These are phyloP conservation scores for Petunia secreta DNA, from an alignment of 257 asterid species.

Conservation along the genomic window DNA sequence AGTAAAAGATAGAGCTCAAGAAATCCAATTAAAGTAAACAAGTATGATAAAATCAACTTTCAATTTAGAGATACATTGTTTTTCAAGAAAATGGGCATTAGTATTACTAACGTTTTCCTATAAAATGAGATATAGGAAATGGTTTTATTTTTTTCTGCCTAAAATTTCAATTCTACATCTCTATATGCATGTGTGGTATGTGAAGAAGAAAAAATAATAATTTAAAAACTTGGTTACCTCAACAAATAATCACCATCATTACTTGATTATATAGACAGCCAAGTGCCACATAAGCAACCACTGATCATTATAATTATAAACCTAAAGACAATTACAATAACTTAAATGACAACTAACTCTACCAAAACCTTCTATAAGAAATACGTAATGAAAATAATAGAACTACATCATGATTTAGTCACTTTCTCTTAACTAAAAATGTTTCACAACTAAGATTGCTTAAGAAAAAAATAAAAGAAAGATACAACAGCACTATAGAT, in stretches of 20 bases:
- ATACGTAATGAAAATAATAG: background rate
- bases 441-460: background rate
- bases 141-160: no score
- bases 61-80: no score
- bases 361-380: background rate
- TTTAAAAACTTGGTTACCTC: background rate
- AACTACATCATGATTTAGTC: background rate
- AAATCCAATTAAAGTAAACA: no score
- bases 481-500: background rate
- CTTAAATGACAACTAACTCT: conserved; percentile 11
- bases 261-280: conserved; percentile 18
- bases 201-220: background rate
- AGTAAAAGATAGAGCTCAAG: no score
- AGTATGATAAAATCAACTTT: no score
- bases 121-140: background rate
- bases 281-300: background rate
- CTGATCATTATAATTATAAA: background rate
- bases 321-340: background rate
- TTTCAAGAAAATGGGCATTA: background rate
- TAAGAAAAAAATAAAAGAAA: background rate
- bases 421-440: background rate
- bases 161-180: background rate
- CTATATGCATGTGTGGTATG: background rate
- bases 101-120: background rate
- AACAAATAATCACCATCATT: background rate